A percentile compares a stretch with the other conserved stretches of the same genome.
These are phyloP conservation scores for Mycena amicta DNA, from an alignment of 768 basidiomycete genomes.

Conservation along the genomic window DNA sequence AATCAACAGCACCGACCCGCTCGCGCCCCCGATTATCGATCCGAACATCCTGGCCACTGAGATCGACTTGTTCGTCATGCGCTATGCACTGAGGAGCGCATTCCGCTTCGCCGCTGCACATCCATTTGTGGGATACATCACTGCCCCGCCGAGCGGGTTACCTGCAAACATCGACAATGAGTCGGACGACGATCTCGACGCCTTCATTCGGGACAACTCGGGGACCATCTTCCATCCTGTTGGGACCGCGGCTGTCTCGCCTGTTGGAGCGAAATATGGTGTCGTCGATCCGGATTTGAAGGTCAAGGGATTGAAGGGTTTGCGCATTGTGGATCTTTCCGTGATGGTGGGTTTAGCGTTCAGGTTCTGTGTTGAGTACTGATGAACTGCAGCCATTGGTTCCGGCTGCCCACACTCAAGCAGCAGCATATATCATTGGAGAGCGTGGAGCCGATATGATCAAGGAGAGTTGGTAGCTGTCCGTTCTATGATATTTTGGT, in stretches of 20 bases:
- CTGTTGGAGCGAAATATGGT: constrained; percentile 27
- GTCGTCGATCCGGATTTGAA: constrained; percentile 36
- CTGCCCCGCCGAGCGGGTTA: constrained; percentile 2
- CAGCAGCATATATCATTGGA: constrained; percentile 25
- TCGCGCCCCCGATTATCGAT: constrained; percentile 46
- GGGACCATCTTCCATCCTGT: constrained; percentile 33
- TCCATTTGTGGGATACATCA: constrained; percentile 27
- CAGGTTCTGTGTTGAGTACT: neutral
- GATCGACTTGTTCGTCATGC: constrained; percentile 28
- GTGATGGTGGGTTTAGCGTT: constrained; percentile 30
- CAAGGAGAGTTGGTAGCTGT: constrained; percentile 19
- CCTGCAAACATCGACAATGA: too few relatives aligned
- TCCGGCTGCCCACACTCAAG: constrained; percentile 26
- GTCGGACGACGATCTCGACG: too few relatives aligned
- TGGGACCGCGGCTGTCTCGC: constrained; percentile 34
- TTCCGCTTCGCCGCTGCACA: constrained; percentile 21
- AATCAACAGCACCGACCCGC: constrained; percentile 42
- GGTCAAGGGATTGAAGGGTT: constrained; percentile 36
- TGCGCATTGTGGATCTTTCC: constrained; percentile 42
- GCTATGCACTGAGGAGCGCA: constrained; percentile 21
- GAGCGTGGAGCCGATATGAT: constrained; percentile 30
- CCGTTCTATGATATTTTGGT: too few relatives aligned
- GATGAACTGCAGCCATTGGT: constrained; percentile 23
- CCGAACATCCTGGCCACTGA: constrained; percentile 40
- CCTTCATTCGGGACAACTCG: constrained; percentile 26